Conservation (phyloP, 441 rosid genomes). For the Isatis lusitanica region DNA sequence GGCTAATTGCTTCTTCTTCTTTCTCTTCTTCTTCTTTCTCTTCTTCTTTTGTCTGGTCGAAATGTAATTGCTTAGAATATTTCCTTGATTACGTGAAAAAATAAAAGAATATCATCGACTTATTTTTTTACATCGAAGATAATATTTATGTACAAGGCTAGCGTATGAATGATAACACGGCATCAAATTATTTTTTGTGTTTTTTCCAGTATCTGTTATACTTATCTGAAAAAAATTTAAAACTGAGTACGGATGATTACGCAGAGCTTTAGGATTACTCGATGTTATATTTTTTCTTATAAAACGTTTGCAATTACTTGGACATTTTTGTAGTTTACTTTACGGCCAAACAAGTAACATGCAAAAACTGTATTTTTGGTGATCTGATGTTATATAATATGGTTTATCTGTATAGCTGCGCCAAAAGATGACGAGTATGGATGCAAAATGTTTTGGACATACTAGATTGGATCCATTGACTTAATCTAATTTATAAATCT, state of each 20-base stretch:
- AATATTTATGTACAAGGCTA: background rate
- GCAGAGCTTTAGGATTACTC: background rate
- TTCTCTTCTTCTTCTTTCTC: too few relatives aligned
- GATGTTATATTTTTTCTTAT: background rate
- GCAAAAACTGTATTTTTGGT: background rate
- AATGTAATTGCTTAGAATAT: too few relatives aligned
- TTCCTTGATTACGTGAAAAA: too few relatives aligned
- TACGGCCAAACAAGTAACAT: background rate
- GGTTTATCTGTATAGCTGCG: background rate
- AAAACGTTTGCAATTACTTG: constrained; percentile 1
- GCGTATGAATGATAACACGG: background rate
- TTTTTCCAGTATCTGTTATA: background rate
- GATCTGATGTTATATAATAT: background rate
- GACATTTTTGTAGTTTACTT: constrained; percentile 6
- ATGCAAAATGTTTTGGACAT: constrained; percentile 19
- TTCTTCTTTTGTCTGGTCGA: too few relatives aligned
- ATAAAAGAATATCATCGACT: too few relatives aligned
- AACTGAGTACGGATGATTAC: background rate
- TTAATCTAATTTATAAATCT: constrained; percentile 15
- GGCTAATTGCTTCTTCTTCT: too few relatives aligned
- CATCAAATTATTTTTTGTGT: background rate
- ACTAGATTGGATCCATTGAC: constrained; percentile 23
- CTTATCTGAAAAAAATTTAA: background rate
- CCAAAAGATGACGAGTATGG: constrained; percentile 20
- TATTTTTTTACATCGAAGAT: too few relatives aligned